Evolutionary conservation across 2,329 filamentous ascomycete genomes (phyloP), one percentile per base, ranked within the genome.

Genomic region (Colletotrichum sansevieriae): DNA sequence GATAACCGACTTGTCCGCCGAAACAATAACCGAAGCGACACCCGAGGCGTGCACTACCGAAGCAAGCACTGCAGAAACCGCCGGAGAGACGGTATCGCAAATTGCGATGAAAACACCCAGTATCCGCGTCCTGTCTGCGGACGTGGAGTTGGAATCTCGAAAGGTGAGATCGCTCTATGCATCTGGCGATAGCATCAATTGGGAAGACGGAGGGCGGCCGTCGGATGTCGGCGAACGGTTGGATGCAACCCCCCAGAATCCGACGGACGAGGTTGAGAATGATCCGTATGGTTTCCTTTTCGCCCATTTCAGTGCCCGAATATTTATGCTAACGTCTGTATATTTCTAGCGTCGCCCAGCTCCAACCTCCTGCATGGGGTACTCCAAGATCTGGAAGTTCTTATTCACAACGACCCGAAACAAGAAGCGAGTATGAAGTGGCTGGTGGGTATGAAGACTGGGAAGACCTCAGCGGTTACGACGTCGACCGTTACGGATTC

Each of bases 401-500:
- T 71, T 83, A 78, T 73, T 82, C 80, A 70, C 80, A 77, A 72
- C 78, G 72, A 80, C 83, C 74, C 78, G 82, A 83, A 81, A 82
- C 74, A 59, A 75, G 79, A 68, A 75, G 76, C 73, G 79, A 79
- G 56, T 81, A 83, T 68, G 85, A 88, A 73, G 78, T 85, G 46
- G 87, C 86, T 13, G 87, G 88, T 54, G 87, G 88, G 15, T 80
- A 90, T 20, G 90, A 92, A 75, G 89, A 92, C 74, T 91, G 88
- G 89, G 86, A 91, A 73, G 87, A 91, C 72, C 80, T 92, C 2
- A 81, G 88, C 61, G 87, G 84, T 37, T 82, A 81, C 57, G 85
- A 89, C 75, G 86, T 92, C 70, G 90, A 92, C 78, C 85, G 90
- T 74, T 92, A 91, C 75, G 90, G 90, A 69, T 92, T 92, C 79